Evolutionary conservation across 306 rosid species (phyloP), one percentile per base, ranked within the genome.

Genomic region (Cicer judaicum): DNA sequence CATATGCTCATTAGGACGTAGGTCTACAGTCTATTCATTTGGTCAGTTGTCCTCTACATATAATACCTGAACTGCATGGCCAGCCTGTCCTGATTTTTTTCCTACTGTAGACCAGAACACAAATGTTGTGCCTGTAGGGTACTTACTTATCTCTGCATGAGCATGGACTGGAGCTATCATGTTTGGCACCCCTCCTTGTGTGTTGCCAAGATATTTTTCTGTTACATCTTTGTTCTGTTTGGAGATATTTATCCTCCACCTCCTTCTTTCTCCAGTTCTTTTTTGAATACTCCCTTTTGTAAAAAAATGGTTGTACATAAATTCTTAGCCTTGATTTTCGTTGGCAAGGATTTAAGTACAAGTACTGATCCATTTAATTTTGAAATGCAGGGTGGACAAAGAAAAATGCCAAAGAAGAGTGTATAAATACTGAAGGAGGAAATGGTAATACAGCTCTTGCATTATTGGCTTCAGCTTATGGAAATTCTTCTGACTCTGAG

Each of bases 401-500:
- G 74, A 76, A 73, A 47, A 75, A 53, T 48, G 80, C 70, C 69
- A 85, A 74, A 29, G 84, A 80, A 79, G 81, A 29, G 13, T 79
- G 77, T 78, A 78, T 84, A 54, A 76, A 67, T 80, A 36, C 82
- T 68, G 88, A 80, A 70, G 81, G 70, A 80, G 83, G 46, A 10
- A 79, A 83, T 15, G 84, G 78, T 61, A 79, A 84, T 76, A 87
- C 97, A 43, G 99, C 99, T 66, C 97, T 95, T 75, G 90, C 86
- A 80, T 87, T 95, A 80, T 85, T 94, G 76, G 97, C 96, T 73
- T 86, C 90, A 57, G 82, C 89, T 68, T 94, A 94, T 84, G 97
- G 96, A 80, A 86, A 88, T 80, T 86, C 92, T 54, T 94, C 99
- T 12, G 99, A 95, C 81, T 89, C 91, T 3, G 99, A 95, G 82